phyloP scores from a whole-genome alignment of 2,329 filamentous ascomycete species.

The Monosporascus sp. region DNA sequence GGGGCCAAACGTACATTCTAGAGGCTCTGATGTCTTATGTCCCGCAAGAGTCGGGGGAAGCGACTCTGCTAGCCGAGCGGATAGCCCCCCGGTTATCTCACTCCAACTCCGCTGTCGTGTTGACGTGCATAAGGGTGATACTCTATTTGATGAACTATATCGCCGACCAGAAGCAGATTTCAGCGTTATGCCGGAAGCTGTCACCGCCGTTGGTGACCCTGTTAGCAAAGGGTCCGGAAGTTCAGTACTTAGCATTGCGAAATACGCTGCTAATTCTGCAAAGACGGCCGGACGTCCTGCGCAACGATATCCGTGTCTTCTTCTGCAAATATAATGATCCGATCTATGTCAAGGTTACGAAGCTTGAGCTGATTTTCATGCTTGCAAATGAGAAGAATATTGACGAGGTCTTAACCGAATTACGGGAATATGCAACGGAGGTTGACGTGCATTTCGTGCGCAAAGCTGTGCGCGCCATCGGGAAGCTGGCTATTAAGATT shows the following conservation, averaged over 20 bases:
- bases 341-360: slow-evolving; percentile 99
- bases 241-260: slow-evolving; percentile 92
- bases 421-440: slow-evolving; percentile 95
- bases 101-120: slow-evolving; percentile 91
- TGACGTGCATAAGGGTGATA: slow-evolving; percentile 94
- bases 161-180: slow-evolving; percentile 81
- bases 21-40: slow-evolving; percentile 98
- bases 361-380: slow-evolving; percentile 98
- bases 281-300: slow-evolving; percentile 82
- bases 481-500: slow-evolving; percentile 98
- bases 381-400: slow-evolving; percentile 94
- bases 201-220: slow-evolving; percentile 93
- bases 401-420: slow-evolving; percentile 85
- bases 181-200: slow-evolving; percentile 81
- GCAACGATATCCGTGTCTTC: slow-evolving; percentile 96
- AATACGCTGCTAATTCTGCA: slow-evolving; percentile 94
- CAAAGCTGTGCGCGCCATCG: slow-evolving; percentile 94
- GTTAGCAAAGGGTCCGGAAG: slow-evolving; percentile 91
- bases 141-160: slow-evolving; percentile 99
- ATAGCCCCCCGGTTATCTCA: slow-evolving; percentile 95
- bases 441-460: slow-evolving; percentile 98
- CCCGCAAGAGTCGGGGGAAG: slow-evolving; percentile 84
- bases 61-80: slow-evolving; percentile 82
- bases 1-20: slow-evolving; percentile 97
- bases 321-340: slow-evolving; percentile 99